Conservation (phyloP, 768 basidiomycete species). For the Rhodotorula taiwanensis region DNA sequence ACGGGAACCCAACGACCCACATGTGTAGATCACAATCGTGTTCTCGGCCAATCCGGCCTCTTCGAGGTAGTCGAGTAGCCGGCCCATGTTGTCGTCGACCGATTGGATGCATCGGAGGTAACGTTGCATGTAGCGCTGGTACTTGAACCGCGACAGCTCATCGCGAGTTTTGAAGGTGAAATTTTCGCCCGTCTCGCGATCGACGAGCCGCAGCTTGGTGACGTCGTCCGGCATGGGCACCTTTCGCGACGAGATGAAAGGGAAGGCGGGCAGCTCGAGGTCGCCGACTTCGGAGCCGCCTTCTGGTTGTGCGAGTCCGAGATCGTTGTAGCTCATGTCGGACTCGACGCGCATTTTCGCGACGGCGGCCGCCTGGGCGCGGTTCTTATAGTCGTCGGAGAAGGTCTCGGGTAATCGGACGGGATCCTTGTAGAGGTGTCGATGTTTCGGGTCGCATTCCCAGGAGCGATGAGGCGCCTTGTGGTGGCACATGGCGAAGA, state of each 20-base stretch:
- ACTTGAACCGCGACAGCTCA: slow-evolving; percentile 36
- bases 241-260: slow-evolving; percentile 22
- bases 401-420: slow-evolving; percentile 36
- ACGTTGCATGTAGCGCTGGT: slow-evolving; percentile 40
- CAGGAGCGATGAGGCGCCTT: slow-evolving; percentile 39
- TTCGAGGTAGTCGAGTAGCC: slow-evolving; percentile 35
- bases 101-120: slow-evolving; percentile 38
- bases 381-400: slow-evolving; percentile 39
- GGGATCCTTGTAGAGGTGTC: slow-evolving; percentile 34
- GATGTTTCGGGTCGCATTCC: slow-evolving; percentile 37
- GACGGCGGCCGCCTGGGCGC: slow-evolving; percentile 34
- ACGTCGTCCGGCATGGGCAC: slow-evolving; percentile 37
- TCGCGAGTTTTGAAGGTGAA: slow-evolving; percentile 38
- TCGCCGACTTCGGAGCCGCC: slow-evolving; percentile 30
- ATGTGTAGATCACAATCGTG: slow-evolving; percentile 37
- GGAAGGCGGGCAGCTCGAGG: slow-evolving; percentile 5
- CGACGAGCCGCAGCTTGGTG: slow-evolving; percentile 28
- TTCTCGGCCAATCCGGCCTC: slow-evolving; percentile 25
- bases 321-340: slow-evolving; percentile 34
- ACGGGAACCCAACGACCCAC: slow-evolving; percentile 15
- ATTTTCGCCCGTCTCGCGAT: slow-evolving; percentile 31
- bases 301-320: slow-evolving; percentile 35
- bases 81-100: slow-evolving; percentile 36
- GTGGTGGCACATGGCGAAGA: slow-evolving; percentile 40
- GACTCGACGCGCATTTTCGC: slow-evolving; percentile 38